Evolutionary conservation across 176 grass and related monocot species (phyloP).

Genomic region (Stipa capillata): DNA sequence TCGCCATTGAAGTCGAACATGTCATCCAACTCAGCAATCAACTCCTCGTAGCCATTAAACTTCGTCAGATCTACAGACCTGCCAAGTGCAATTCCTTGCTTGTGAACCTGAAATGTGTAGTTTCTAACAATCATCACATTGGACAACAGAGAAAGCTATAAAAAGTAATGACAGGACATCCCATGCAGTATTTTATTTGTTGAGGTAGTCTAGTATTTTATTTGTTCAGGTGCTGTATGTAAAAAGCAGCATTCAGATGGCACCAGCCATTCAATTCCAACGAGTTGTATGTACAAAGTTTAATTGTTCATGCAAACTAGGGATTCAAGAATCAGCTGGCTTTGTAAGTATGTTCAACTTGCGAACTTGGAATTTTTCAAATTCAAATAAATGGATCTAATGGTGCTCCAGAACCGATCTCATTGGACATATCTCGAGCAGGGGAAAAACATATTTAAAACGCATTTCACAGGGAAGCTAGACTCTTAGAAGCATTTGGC

Average conservation of each 20-base stretch:
- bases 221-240: not conserved
- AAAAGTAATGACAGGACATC: not conserved
- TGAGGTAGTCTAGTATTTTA: not conserved
- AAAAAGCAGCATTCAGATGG: not conserved
- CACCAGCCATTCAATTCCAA: not conserved
- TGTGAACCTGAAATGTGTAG: conserved; percentile 67
- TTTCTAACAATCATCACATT: not conserved
- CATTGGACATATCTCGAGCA: not conserved
- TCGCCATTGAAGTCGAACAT: conserved; percentile 94
- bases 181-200: not conserved
- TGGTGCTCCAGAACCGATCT: not conserved
- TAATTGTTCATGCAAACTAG: not conserved
- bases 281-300: not conserved
- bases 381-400: not conserved
- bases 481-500: not conserved
- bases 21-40: conserved; percentile 68
- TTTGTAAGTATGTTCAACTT: not conserved
- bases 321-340: not conserved
- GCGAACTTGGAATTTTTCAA: not conserved
- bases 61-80: conserved; percentile 91
- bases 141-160: not conserved
- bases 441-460: not conserved
- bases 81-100: conserved; percentile 91
- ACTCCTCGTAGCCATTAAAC: conserved; percentile 59
- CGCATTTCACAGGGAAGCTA: not conserved